Percentiles rank a stretch among this genome's conserved stretches.
Evolutionary conservation across 2,329 filamentous ascomycete species (phyloP).

Genomic region (Ascochyta viciae-villosae): DNA sequence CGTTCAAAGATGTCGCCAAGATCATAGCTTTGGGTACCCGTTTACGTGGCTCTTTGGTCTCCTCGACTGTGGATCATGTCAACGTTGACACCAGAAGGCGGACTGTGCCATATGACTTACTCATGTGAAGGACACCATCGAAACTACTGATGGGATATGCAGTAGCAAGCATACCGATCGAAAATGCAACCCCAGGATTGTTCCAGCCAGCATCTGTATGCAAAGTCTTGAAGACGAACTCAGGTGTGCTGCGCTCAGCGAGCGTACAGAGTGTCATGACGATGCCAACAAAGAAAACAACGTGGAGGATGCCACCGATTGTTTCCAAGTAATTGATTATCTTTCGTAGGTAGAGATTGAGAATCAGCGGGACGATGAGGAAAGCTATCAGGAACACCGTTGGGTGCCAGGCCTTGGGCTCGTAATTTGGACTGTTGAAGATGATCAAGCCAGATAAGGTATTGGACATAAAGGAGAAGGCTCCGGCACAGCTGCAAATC

Average conservation of each 20-base stretch:
- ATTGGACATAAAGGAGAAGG: slow-evolving; percentile 36
- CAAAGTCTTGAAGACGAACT: slow-evolving; percentile 56
- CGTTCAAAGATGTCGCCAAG: slow-evolving; percentile 50
- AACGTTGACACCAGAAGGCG: too few species aligned
- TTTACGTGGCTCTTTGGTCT: slow-evolving; percentile 46
- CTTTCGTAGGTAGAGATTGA: slow-evolving; percentile 55
- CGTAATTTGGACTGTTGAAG: slow-evolving; percentile 50
- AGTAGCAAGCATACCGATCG: slow-evolving; percentile 48
- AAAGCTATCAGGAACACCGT: slow-evolving; percentile 58
- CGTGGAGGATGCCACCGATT: slow-evolving; percentile 55
- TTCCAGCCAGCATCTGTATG: slow-evolving; percentile 53
- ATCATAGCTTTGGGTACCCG: slow-evolving; percentile 51
- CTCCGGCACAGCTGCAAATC: slow-evolving; percentile 40
- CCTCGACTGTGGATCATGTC: too few species aligned
- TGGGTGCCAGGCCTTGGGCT: slow-evolving; percentile 55
- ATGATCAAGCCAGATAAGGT: slow-evolving; percentile 35
- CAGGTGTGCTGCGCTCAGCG: neutral
- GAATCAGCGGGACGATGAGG: slow-evolving; percentile 45
- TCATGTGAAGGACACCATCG: slow-evolving; percentile 55
- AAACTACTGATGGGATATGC: slow-evolving; percentile 46
- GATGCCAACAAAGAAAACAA: slow-evolving; percentile 58
- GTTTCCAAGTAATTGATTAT: slow-evolving; percentile 56
- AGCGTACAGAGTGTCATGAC: slow-evolving; percentile 26
- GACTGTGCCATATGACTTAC: too few species aligned
- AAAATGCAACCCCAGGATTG: slow-evolving; percentile 51